Percentiles rank a stretch among this genome's conserved stretches.
Evolutionary conservation across 495 filamentous ascomycete species (phyloP).

Genomic region (Lophiostoma macrostomum): DNA sequence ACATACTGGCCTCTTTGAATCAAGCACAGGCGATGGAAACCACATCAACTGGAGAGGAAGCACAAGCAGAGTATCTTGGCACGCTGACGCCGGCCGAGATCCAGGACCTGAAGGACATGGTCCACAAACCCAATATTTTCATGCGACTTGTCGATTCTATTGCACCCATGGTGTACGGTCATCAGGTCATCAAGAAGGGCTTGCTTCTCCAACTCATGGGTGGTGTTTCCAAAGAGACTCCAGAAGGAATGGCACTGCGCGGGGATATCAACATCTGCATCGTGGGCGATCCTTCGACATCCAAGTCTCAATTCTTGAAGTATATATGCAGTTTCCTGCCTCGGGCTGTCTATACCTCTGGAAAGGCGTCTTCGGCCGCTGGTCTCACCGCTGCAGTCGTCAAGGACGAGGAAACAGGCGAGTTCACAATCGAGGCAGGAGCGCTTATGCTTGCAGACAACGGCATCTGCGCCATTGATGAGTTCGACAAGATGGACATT

Average conservation of each 20-base stretch:
- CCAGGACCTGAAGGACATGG: slow-evolving; percentile 85
- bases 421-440: slow-evolving; percentile 98
- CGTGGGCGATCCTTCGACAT: slow-evolving; percentile 96
- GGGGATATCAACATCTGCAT: slow-evolving; percentile 99
- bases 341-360: slow-evolving; percentile 94
- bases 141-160: slow-evolving; percentile 87
- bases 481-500: slow-evolving; percentile 99
- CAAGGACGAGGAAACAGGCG: slow-evolving; percentile 96
- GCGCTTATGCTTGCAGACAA: slow-evolving; percentile 97
- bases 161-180: slow-evolving; percentile 96
- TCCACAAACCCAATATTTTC: slow-evolving; percentile 94
- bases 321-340: slow-evolving; percentile 95
- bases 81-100: slow-evolving; percentile 82
- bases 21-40: slow-evolving; percentile 64
- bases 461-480: slow-evolving; percentile 97
- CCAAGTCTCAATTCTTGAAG: slow-evolving; percentile 97
- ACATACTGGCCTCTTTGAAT: slow-evolving; percentile 78
- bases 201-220: slow-evolving; percentile 89
- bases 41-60: slow-evolving; percentile 69
- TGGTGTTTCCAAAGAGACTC: slow-evolving; percentile 83
- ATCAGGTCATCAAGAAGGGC: slow-evolving; percentile 97
- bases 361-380: slow-evolving; percentile 95
- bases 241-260: slow-evolving; percentile 88
- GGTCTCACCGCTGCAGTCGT: slow-evolving; percentile 97
- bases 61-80: slow-evolving; percentile 81